A percentile compares a stretch with the other conserved stretches of the same genome.
Evolutionary conservation across 371 early-diverging fungal species (phyloP).

Genomic region (Scutellospora calospora): DNA sequence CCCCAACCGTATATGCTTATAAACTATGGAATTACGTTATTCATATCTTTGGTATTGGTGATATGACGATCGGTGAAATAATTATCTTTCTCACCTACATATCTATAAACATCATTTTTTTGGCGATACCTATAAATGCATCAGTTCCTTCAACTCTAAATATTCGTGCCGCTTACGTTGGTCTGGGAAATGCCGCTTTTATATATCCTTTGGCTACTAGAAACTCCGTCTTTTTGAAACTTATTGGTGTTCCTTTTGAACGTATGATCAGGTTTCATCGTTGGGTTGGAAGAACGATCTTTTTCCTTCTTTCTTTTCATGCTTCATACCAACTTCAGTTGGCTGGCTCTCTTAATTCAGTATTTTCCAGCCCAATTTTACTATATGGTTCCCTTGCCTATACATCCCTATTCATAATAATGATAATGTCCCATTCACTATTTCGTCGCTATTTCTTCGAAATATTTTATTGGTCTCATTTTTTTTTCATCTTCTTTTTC

Average conservation of each 20-base stretch:
- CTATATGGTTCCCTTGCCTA: conserved; percentile 22
- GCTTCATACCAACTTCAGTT: conserved; percentile 27
- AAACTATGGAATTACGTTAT: conserved; percentile 22
- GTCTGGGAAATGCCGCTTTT: conserved; percentile 42
- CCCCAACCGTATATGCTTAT: not conserved
- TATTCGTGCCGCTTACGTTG: conserved; percentile 39
- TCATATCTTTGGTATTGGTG: not conserved
- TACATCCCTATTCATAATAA: conserved; percentile 15
- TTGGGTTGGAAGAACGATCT: conserved; percentile 40
- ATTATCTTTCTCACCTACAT: conserved; percentile 3
- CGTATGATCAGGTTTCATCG: conserved; percentile 44
- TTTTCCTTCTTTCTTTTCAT: conserved; percentile 29
- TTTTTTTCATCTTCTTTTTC: conserved; percentile 41
- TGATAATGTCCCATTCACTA: conserved; percentile 31
- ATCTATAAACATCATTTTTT: conserved; percentile 15
- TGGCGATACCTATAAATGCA: not conserved
- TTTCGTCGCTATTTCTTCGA: conserved; percentile 40
- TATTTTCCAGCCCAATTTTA: not conserved
- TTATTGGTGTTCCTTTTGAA: conserved; percentile 45
- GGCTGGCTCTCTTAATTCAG: not conserved
- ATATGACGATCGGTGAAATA: conserved; percentile 5
- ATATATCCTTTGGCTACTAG: conserved; percentile 43
- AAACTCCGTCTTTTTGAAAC: conserved; percentile 35
- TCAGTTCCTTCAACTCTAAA: not conserved
- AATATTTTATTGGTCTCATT: conserved; percentile 44